Conservation (phyloP, 768 basidiomycete genomes). For the Lentinula boryana region DNA sequence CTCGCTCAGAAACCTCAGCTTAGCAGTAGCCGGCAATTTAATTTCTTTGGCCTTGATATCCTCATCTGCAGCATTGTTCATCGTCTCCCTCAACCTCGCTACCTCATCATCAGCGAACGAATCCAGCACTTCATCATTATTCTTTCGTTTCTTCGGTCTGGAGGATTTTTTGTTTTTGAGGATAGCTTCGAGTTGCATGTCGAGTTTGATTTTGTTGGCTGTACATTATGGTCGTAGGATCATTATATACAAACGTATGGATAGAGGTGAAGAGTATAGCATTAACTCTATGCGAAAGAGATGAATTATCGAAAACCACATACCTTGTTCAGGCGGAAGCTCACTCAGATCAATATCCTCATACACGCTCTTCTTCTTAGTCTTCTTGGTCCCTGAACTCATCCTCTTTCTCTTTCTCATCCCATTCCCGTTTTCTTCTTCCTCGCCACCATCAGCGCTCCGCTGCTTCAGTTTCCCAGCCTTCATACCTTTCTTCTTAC, state of each 20-base stretch:
- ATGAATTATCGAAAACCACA: slow-evolving; percentile 9
- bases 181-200: slow-evolving; percentile 83
- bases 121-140: slow-evolving; percentile 81
- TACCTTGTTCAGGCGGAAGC: slow-evolving; percentile 76
- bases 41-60: slow-evolving; percentile 78
- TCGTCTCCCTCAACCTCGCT: slow-evolving; percentile 77
- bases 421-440: background rate
- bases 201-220: slow-evolving; percentile 76
- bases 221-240: slow-evolving; percentile 6
- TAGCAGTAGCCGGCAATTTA: slow-evolving; percentile 76
- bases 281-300: background rate
- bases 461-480: slow-evolving; percentile 25
- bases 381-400: slow-evolving; percentile 9
- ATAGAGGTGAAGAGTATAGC: too few relatives aligned
- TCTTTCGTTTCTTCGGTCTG: slow-evolving; percentile 63
- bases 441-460: background rate
- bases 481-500: background rate
- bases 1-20: slow-evolving; percentile 79
- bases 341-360: slow-evolving; percentile 64
- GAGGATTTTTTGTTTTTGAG: slow-evolving; percentile 72
- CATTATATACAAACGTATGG: background rate
- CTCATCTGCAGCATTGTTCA: slow-evolving; percentile 81
- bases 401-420: slow-evolving; percentile 11
- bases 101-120: slow-evolving; percentile 88
- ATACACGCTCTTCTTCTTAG: slow-evolving; percentile 5